Evolutionary conservation across 345 rosid genomes (phyloP), one percentile per base, ranked within the genome.

Genomic region (Litchi chinensis): DNA sequence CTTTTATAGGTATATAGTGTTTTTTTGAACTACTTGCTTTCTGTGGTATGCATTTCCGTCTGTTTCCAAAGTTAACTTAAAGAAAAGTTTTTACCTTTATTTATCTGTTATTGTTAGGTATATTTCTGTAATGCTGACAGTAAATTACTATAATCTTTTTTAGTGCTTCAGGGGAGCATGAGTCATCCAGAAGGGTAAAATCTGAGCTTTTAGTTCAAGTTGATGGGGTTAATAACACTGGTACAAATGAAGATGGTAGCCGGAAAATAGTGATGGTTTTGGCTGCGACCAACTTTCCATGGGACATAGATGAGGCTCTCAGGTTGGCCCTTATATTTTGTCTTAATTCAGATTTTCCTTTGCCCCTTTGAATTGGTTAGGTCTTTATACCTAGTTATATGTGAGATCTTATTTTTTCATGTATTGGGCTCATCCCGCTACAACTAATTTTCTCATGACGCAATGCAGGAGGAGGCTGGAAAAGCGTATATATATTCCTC

Each of bases 121-220:
- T 50, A 10, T 76, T 19, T 19, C 16, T 48, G 66, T 63, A 44
- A 73, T 37, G 56, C 39, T 67, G 43, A 70, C 24, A 8, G 16
- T 12, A 39, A 9, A 57, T 41, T 28, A 77, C 18, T 9, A 65
- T 10, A 9, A 68, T 76, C 43, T 72, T 76, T 18, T 86, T 50
- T 78, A 97, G 99, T 77, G 97, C 98, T 76, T 94, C 98, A 4
- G 98, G 98, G 76, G 98, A 97, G 86, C 98, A 94, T 81, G 99
- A 97, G 83, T 94, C 99, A 41, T 97, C 99, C 22, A 90, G 99
- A 87, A 91, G 99, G 88, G 99, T 97, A 74, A 97, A 97, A 84
- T 97, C 99, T 32, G 99, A 97, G 87, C 99, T 94, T 86, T 90
- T 97, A 73, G 98, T 97, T 89, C 99, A 97, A 91, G 97, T 97